Evolutionary conservation across 2,329 filamentous ascomycete genomes (phyloP).

Genomic region (Penicillium sp.): DNA sequence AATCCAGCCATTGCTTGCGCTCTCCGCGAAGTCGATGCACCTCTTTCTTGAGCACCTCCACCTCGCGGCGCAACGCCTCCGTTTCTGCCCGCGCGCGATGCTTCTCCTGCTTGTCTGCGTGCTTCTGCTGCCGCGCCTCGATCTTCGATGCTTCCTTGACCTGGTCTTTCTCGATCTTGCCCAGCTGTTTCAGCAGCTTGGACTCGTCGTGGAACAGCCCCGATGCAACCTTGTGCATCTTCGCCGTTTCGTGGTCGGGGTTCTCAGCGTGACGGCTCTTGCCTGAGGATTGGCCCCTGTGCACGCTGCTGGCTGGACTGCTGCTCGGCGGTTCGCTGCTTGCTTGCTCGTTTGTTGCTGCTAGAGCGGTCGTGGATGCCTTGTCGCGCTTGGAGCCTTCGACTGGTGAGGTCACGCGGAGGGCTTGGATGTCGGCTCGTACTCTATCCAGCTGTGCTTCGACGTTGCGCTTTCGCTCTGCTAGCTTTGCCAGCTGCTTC

Average conservation of each 20-base stretch:
- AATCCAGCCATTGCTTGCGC: slow-evolving; percentile 42
- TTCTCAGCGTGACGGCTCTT: slow-evolving; percentile 16
- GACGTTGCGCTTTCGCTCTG: slow-evolving; percentile 33
- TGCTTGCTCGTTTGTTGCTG: no score
- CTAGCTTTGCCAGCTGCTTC: slow-evolving; percentile 37
- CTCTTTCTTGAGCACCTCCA: slow-evolving; percentile 43
- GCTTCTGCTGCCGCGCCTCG: slow-evolving; percentile 31
- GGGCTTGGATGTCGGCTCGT: slow-evolving; percentile 19
- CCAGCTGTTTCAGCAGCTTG: slow-evolving; percentile 32
- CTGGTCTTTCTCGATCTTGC: slow-evolving; percentile 37
- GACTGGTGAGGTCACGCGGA: no score
- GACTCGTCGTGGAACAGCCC: slow-evolving; percentile 28
- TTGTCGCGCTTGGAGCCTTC: no score
- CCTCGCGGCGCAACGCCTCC: no score
- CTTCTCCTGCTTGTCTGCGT: no score
- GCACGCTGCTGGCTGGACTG: no score
- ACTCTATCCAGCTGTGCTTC: slow-evolving; percentile 32
- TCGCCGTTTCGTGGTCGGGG: no score
- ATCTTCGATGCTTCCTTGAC: slow-evolving; percentile 36
- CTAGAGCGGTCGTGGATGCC: no score
- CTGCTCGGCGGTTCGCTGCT: no score
- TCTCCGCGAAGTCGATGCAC: slow-evolving; percentile 43
- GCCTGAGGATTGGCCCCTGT: no score
- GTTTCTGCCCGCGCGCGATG: slow-evolving; percentile 39
- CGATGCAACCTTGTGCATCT: no score